A percentile compares a stretch with the other conserved stretches of the same genome.
Conservation (phyloP, 2,329 filamentous ascomycete genomes). For the Zymoseptoria brevis region DNA sequence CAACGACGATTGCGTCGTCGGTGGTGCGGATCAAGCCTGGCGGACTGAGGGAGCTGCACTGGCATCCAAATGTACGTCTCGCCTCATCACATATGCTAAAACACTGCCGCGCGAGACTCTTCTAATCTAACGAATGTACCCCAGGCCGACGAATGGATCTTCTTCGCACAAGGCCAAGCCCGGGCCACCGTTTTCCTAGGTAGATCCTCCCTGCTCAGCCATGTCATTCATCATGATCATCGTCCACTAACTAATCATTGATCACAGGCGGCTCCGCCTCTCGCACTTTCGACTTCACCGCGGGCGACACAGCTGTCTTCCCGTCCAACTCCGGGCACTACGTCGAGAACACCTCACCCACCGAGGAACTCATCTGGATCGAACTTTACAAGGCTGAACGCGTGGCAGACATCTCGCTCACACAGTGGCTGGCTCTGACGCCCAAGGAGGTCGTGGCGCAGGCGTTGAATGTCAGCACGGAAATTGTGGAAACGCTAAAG, state of each 20-base stretch:
- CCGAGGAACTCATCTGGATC: constrained; percentile 58
- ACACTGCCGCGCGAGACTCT: too few species aligned
- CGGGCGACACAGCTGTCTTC: constrained; percentile 55
- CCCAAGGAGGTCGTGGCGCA: constrained; percentile 50
- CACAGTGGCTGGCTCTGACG: constrained; percentile 62
- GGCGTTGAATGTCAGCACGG: constrained; percentile 7
- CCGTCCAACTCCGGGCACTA: constrained; percentile 61
- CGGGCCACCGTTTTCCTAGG: constrained; percentile 58
- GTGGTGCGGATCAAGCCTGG: constrained; percentile 57
- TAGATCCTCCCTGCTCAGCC: neutral
- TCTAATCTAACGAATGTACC: neutral
- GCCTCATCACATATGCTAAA: neutral
- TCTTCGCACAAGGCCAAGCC: constrained; percentile 56
- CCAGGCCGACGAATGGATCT: constrained; percentile 56
- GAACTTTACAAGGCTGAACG: constrained; percentile 62
- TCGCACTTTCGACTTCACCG: constrained; percentile 57
- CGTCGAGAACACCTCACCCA: constrained; percentile 59
- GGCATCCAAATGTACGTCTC: constrained; percentile 46
- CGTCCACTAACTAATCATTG: neutral
- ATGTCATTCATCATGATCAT: too few species aligned
- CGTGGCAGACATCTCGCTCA: constrained; percentile 58
- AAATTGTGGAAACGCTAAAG: constrained; percentile 10
- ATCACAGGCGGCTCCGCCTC: constrained; percentile 33
- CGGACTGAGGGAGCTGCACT: constrained; percentile 58
- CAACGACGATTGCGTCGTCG: constrained; percentile 58